These are phyloP conservation scores for Blastobotrys serpentis DNA, from an alignment of 1,139 yeast genomes.

Conservation along the genomic window DNA sequence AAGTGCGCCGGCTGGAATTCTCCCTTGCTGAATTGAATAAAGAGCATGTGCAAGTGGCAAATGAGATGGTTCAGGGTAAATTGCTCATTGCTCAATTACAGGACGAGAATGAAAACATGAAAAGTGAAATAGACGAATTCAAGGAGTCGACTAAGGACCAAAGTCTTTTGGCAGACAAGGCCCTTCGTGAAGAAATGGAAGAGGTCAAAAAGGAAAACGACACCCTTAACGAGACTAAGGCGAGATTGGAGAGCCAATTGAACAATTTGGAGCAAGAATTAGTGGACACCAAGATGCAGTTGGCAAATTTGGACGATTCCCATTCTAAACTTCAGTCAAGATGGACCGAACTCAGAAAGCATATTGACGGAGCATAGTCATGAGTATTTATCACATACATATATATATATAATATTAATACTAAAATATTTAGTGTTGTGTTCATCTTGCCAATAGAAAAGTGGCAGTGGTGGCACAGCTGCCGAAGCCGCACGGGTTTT, in stretches of 20 bases:
- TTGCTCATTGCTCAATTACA: slow-evolving; percentile 62
- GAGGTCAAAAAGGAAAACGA: slow-evolving; percentile 50
- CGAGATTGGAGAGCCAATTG: slow-evolving; percentile 36
- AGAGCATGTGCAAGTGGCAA: slow-evolving; percentile 77
- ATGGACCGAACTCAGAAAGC: slow-evolving; percentile 35
- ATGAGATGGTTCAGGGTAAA: slow-evolving; percentile 66
- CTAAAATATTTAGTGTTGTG: too few species aligned
- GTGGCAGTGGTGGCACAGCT: slow-evolving; percentile 2
- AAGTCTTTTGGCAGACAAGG: slow-evolving; percentile 21
- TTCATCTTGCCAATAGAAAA: not conserved
- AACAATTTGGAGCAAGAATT: slow-evolving; percentile 37
- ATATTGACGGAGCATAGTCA: slow-evolving; percentile 33
- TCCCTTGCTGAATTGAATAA: slow-evolving; percentile 65
- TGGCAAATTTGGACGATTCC: slow-evolving; percentile 28
- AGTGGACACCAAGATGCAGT: slow-evolving; percentile 31
- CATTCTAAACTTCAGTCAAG: slow-evolving; percentile 30
- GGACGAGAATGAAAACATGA: slow-evolving; percentile 61
- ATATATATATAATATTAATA: too few species aligned
- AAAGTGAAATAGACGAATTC: slow-evolving; percentile 53
- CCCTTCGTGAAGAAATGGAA: slow-evolving; percentile 44
- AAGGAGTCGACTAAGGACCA: slow-evolving; percentile 35
- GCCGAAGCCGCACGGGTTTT: not conserved
- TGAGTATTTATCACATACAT: not conserved
- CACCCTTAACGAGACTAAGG: slow-evolving; percentile 39
- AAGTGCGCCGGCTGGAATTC: slow-evolving; percentile 71